These are phyloP conservation scores for Aspergillus pseudotamarii DNA, from an alignment of 2,329 filamentous ascomycete species.

Conservation along the genomic window DNA sequence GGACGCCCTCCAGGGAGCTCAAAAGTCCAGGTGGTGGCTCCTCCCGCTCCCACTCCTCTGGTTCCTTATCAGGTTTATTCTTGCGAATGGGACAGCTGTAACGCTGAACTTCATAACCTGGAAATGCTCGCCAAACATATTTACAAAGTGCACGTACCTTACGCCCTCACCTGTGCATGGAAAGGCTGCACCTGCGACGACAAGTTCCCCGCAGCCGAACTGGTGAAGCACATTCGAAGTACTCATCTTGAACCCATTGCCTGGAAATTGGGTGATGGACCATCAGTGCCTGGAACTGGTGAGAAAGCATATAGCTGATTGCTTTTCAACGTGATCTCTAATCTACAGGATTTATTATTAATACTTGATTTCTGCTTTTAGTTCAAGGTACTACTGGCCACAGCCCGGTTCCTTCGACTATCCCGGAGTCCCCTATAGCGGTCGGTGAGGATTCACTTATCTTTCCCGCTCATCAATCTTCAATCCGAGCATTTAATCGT, in stretches of 20 bases:
- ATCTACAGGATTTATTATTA: constrained; percentile 15
- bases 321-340: constrained; percentile 34
- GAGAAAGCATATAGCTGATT: constrained; percentile 41
- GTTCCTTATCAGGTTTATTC: constrained; percentile 49
- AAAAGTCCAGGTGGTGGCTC: constrained; percentile 25
- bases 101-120: constrained; percentile 63
- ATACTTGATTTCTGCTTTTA: constrained; percentile 19
- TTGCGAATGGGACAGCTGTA: constrained; percentile 62
- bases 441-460: constrained; percentile 37
- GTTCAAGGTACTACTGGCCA: constrained; percentile 15
- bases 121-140: constrained; percentile 62
- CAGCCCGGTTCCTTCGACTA: constrained; percentile 41
- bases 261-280: constrained; percentile 64
- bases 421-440: constrained; percentile 42
- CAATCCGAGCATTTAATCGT: constrained; percentile 45
- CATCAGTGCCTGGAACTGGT: constrained; percentile 58
- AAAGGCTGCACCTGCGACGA: constrained; percentile 24
- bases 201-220: constrained; percentile 36
- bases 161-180: constrained; percentile 32
- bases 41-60: constrained; percentile 10
- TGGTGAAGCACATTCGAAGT: constrained; percentile 56
- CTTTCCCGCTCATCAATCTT: constrained; percentile 37
- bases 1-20: constrained; percentile 24
- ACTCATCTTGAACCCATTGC: constrained; percentile 57
- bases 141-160: constrained; percentile 54